A percentile compares a stretch with the other conserved stretches of the same genome.
phyloP scores from a whole-genome alignment of 2,329 filamentous ascomycete species.

The Phialophora expanda region DNA sequence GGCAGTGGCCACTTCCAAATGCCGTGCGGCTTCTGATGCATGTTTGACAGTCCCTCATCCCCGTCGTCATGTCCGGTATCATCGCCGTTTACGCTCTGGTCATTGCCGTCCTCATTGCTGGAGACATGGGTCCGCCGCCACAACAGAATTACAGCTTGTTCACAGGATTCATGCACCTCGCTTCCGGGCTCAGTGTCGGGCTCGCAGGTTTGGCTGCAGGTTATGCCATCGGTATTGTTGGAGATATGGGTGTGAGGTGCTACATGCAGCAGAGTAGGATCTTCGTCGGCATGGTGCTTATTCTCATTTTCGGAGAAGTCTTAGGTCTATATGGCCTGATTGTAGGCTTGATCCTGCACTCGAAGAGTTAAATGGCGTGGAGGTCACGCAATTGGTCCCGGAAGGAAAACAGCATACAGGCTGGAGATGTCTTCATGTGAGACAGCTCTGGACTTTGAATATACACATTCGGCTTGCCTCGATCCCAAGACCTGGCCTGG shows the following conservation, averaged over 20 bases:
- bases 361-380: constrained; percentile 66
- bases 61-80: constrained; percentile 92
- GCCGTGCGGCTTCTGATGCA: constrained; percentile 9
- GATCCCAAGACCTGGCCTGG: neutral
- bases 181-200: constrained; percentile 86
- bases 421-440: neutral
- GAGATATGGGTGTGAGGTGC: constrained; percentile 86
- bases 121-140: constrained; percentile 78
- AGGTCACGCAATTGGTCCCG: neutral
- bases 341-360: constrained; percentile 91
- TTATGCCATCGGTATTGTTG: constrained; percentile 94
- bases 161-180: constrained; percentile 91
- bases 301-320: constrained; percentile 98
- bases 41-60: constrained; percentile 53
- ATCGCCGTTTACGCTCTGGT: constrained; percentile 98
- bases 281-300: constrained; percentile 98
- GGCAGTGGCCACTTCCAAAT: neutral
- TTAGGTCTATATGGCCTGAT: constrained; percentile 95
- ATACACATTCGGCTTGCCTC: neutral
- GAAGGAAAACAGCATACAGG: neutral
- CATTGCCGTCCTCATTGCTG: constrained; percentile 92
- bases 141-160: constrained; percentile 79
- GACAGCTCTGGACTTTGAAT: neutral
- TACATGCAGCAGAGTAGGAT: constrained; percentile 97
- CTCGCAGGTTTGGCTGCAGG: constrained; percentile 91